phyloP scores from a whole-genome alignment of 1,139 yeast genomes.

The Lodderomyces elongisporus region DNA sequence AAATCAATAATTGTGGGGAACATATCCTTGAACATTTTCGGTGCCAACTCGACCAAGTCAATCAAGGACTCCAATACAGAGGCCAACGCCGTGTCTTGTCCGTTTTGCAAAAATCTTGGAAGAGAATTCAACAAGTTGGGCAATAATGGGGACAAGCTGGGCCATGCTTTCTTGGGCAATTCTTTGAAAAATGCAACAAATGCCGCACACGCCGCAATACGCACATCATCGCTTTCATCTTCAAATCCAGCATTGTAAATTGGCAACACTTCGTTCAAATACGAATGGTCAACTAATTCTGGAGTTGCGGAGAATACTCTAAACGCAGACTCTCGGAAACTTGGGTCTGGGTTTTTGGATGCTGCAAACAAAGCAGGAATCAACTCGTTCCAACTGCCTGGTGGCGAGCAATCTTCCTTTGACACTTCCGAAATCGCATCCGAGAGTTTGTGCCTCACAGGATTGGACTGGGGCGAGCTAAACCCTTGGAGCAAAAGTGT shows the following conservation, averaged over 20 bases:
- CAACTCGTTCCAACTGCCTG: slow-evolving; percentile 70
- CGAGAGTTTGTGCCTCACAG: slow-evolving; percentile 84
- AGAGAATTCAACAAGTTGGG: slow-evolving; percentile 82
- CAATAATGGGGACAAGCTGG: slow-evolving; percentile 65
- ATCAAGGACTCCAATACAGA: slow-evolving; percentile 85
- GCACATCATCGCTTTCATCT: slow-evolving; percentile 73
- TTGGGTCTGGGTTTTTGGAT: slow-evolving; percentile 55
- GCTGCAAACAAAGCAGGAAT: slow-evolving; percentile 73
- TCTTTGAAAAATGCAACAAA: slow-evolving; percentile 85
- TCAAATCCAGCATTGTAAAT: slow-evolving; percentile 75
- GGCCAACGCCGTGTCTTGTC: slow-evolving; percentile 77
- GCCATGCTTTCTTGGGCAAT: slow-evolving; percentile 76
- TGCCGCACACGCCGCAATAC: slow-evolving; percentile 89
- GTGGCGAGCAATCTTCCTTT: slow-evolving; percentile 49
- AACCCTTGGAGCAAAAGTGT: slow-evolving; percentile 69
- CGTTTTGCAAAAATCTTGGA: slow-evolving; percentile 75
- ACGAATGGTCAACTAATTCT: slow-evolving; percentile 58
- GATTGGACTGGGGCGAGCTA: slow-evolving; percentile 52
- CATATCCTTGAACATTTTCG: slow-evolving; percentile 89
- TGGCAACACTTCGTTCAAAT: slow-evolving; percentile 56
- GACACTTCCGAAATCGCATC: slow-evolving; percentile 95
- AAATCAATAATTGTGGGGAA: slow-evolving; percentile 82
- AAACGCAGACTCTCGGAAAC: slow-evolving; percentile 84
- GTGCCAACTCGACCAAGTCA: slow-evolving; percentile 89
- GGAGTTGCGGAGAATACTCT: slow-evolving; percentile 87